A percentile compares a stretch with the other conserved stretches of the same genome.
Evolutionary conservation across 768 basidiomycete species (phyloP).

Genomic region (Mycena chlorophos): DNA sequence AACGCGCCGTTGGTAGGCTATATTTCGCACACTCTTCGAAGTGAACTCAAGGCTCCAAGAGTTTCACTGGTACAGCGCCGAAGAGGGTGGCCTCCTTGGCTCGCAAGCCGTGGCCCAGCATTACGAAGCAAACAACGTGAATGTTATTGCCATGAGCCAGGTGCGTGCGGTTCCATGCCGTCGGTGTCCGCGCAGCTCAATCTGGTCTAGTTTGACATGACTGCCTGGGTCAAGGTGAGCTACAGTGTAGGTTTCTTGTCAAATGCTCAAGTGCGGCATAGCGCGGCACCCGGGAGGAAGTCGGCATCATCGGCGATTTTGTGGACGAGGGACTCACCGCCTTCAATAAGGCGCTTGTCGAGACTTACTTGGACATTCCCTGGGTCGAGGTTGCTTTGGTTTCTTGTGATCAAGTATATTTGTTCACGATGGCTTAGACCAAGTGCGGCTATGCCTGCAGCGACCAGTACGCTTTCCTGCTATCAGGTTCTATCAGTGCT

Average conservation of each 20-base stretch:
- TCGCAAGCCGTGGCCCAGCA: constrained; percentile 84
- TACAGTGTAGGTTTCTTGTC: constrained; percentile 25
- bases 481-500: constrained; percentile 25
- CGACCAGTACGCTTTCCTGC: constrained; percentile 67
- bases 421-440: constrained; percentile 48
- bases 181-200: constrained; percentile 8
- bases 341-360: constrained; percentile 77
- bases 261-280: constrained; percentile 26
- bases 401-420: constrained; percentile 4
- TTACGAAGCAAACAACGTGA: constrained; percentile 60
- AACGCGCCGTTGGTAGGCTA: constrained; percentile 47
- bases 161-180: constrained; percentile 35
- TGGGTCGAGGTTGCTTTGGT: constrained; percentile 52
- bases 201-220: constrained; percentile 77
- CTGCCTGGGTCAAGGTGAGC: constrained; percentile 86
- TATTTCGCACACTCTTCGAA: background rate
- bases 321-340: constrained; percentile 77
- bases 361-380: constrained; percentile 80
- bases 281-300: constrained; percentile 70
- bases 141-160: constrained; percentile 84
- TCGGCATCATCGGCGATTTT: constrained; percentile 84
- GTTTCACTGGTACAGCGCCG: constrained; percentile 85
- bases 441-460: constrained; percentile 94
- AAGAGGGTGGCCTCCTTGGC: constrained; percentile 84
- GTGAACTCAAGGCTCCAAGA: constrained; percentile 36